Evolutionary conservation across 148 eudicot species (phyloP), one percentile per base, ranked within the genome.

Genomic region (Fagopyrum homotropicum): DNA sequence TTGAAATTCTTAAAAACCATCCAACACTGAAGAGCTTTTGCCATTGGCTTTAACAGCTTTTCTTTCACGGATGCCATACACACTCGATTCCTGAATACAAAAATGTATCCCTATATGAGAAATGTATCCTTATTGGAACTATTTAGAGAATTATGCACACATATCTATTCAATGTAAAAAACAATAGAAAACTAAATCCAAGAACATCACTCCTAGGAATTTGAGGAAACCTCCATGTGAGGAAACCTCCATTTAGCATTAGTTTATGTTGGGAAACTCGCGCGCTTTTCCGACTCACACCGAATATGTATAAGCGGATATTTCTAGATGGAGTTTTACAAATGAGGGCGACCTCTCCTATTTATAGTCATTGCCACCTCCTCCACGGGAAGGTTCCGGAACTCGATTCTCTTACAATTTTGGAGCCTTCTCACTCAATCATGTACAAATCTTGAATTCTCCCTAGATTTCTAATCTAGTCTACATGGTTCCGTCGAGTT

Each of bases 1-100:
- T 74, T 84, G 82, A 82, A 94, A 79, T 73, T 89, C 95, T 22
- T 74, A 77, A 68, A 90, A 45, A 47, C 79, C 77, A 44, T 75
- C 75, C 61, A 83, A 82, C 45, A 72, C 71, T 11, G 74, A 43
- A 6, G 76, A 80, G 8, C 60, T 71, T 73, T 70, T 79, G 61
- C 74, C 84, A 46, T 55, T 80, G 19, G 29, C 35, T 45, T 54
- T 78, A 16, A 59, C 72, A 73, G 64, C 40, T 55, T 78, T 70
- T 61, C 40, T 63, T 59, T 78, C 77, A 72, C 40, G 7, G 46
- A 68, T 44, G 4, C 35, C 72, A 68, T 69, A 15, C 49, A 43
- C 22, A 15, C 48, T 69, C 40, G 44, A 4, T 69, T 14, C 82
- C 90, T 89, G 83, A 69, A 75, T 14, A 44, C 45, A 47, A 29